These are phyloP conservation scores for Saturnispora saitoi DNA, from an alignment of 805 yeast genomes.

Conservation along the genomic window DNA sequence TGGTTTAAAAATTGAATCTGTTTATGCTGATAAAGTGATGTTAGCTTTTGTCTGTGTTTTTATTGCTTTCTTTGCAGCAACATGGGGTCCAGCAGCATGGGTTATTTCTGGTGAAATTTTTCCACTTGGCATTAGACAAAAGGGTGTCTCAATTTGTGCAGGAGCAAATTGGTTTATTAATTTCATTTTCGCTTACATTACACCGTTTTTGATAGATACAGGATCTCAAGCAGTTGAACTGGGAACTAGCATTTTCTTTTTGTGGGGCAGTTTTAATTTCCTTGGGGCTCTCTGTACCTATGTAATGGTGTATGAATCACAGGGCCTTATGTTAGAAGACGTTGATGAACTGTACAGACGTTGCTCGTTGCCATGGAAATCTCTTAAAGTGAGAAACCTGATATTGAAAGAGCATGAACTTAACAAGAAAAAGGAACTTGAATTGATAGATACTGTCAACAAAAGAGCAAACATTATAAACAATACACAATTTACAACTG, in stretches of 20 bases:
- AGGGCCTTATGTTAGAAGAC: constrained; percentile 72
- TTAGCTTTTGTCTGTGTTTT: constrained; percentile 60
- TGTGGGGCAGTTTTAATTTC: constrained; percentile 70
- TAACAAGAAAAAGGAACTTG: neutral
- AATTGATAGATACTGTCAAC: neutral
- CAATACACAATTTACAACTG: neutral
- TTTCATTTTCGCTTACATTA: constrained; percentile 63
- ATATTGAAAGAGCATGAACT: neutral
- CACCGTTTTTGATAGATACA: constrained; percentile 67
- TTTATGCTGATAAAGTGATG: constrained; percentile 45
- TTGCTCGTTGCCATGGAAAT: constrained; percentile 47
- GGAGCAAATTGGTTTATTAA: constrained; percentile 78
- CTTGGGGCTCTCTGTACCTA: constrained; percentile 53
- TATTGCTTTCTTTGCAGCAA: constrained; percentile 68
- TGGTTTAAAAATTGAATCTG: constrained; percentile 40
- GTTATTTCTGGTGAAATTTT: constrained; percentile 58
- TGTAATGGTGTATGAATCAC: constrained; percentile 68
- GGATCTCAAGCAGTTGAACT: constrained; percentile 60
- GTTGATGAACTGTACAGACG: constrained; percentile 65
- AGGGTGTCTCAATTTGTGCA: constrained; percentile 66
- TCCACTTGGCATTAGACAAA: constrained; percentile 66
- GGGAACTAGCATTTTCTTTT: constrained; percentile 65
- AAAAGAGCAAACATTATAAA: neutral
- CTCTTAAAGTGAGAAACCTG: constrained; percentile 22
- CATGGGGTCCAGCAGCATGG: constrained; percentile 84